phyloP scores from a whole-genome alignment of 768 basidiomycete genomes.

The Podaxis rugospora region DNA sequence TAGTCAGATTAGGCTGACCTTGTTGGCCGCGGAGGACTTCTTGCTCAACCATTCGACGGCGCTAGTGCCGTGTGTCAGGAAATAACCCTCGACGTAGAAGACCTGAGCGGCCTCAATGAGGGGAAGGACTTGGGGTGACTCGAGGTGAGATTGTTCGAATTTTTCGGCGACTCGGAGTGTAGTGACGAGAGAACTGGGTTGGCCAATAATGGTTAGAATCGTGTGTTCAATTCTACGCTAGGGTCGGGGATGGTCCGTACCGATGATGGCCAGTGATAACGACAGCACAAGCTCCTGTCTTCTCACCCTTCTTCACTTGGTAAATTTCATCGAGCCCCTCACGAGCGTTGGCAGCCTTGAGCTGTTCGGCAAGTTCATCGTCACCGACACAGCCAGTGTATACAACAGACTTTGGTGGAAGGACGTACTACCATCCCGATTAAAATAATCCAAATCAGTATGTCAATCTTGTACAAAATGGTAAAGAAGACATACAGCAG shows the following conservation, averaged over 20 bases:
- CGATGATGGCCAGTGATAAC: slow-evolving; percentile 91
- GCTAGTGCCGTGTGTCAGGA: slow-evolving; percentile 88
- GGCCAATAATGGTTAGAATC: not conserved
- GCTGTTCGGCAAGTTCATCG: slow-evolving; percentile 86
- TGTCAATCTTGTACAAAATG: not conserved
- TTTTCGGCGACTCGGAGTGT: slow-evolving; percentile 87
- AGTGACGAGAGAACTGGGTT: slow-evolving; percentile 81
- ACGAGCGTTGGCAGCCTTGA: slow-evolving; percentile 84
- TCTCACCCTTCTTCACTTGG: slow-evolving; percentile 78
- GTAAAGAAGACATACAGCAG: slow-evolving; percentile 62
- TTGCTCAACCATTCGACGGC: slow-evolving; percentile 70
- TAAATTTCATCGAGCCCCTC: slow-evolving; percentile 90
- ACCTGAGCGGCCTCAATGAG: slow-evolving; percentile 76
- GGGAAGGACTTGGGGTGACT: slow-evolving; percentile 67
- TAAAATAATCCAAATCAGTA: not conserved
- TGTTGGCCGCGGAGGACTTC: slow-evolving; percentile 69
- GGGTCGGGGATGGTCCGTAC: slow-evolving; percentile 29
- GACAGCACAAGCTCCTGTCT: slow-evolving; percentile 97
- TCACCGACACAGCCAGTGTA: slow-evolving; percentile 94
- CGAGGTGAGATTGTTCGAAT: slow-evolving; percentile 79
- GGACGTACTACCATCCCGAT: slow-evolving; percentile 63
- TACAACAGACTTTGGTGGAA: slow-evolving; percentile 84
- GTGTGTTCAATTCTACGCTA: slow-evolving; percentile 14
- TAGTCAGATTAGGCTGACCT: slow-evolving; percentile 42
- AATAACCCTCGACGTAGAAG: slow-evolving; percentile 96